Evolutionary conservation across 2,329 filamentous ascomycete species (phyloP).

Genomic region (Juglanconis sp.): DNA sequence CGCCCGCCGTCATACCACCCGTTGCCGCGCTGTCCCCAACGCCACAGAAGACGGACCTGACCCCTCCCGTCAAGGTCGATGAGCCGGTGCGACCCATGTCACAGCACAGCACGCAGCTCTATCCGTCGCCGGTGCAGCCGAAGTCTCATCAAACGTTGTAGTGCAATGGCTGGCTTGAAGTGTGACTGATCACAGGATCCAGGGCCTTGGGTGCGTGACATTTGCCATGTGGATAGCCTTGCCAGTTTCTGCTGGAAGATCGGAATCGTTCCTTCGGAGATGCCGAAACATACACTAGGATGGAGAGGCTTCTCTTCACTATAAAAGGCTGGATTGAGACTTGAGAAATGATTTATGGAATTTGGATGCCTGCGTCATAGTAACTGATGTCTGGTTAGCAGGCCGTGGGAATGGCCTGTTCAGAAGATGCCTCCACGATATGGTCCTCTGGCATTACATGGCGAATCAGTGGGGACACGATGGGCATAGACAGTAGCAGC

Average conservation of each 20-base stretch:
- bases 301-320: background rate
- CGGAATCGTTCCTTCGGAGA: background rate
- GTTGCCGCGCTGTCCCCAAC: constrained; percentile 56
- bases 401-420: background rate
- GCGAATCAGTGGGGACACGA: background rate
- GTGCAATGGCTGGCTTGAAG: too few species aligned
- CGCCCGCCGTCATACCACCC: constrained; percentile 53
- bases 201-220: background rate
- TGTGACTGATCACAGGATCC: background rate
- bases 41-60: constrained; percentile 53
- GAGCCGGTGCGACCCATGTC: constrained; percentile 24
- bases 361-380: background rate
- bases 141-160: background rate
- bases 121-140: constrained; percentile 5
- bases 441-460: background rate
- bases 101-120: constrained; percentile 2
- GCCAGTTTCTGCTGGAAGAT: background rate
- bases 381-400: background rate
- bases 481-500: background rate
- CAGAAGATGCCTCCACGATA: background rate
- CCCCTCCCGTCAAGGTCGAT: constrained; percentile 56
- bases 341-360: background rate
- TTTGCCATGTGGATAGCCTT: background rate
- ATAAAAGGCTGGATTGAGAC: background rate
- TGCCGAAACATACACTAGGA: background rate